Evolutionary conservation across 345 rosid species (phyloP), one percentile per base, ranked within the genome.

Genomic region (Streptanthus diversifolius): DNA sequence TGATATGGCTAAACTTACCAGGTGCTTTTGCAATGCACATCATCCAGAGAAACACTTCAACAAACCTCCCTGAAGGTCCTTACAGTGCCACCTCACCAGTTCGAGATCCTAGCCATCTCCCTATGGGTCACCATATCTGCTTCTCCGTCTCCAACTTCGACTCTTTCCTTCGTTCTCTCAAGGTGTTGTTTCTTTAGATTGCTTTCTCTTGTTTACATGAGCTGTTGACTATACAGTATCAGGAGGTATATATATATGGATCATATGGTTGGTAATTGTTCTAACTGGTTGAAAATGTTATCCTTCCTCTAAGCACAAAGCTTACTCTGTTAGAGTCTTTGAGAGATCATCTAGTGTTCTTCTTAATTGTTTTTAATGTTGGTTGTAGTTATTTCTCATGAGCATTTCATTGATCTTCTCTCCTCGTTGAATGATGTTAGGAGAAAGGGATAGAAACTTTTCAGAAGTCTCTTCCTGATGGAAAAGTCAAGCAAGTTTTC

Each of bases 11-110:
- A 80, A 85, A 83, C 65, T 75, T 93, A 54, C 82, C 86, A 9
- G 83, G 87, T 39, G 82, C 85, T 18, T 83, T 88, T 77, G 65
- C 83, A 30, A 65, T 93, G 68, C 97, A 93, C 71, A 80, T 93
- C 44, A 91, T 93, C 52, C 95, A 93, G 79, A 80, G 95, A 72
- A 80, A 51, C 80, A 83, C 87, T 47, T 73, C 60, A 45, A 72
- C 88, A n/a, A 87, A 81, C 67, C 95, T 93, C 59, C 95, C 97
- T 0, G 96, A 93, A 76, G 83, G 97, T 47, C 98, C 97, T 5
- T 93, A 74, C 78, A 89, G 92, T 70, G 82, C 95, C 45, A 44
- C 83, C 7, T 75, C 90, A 0, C 81, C 91, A 0, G 80, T 82
- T 64, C 77, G 40, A 10, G 91, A 91, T 69, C 91, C 95, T 62